These are phyloP conservation scores for Nasturtium officinale DNA, from an alignment of 345 rosid genomes.

Conservation along the genomic window DNA sequence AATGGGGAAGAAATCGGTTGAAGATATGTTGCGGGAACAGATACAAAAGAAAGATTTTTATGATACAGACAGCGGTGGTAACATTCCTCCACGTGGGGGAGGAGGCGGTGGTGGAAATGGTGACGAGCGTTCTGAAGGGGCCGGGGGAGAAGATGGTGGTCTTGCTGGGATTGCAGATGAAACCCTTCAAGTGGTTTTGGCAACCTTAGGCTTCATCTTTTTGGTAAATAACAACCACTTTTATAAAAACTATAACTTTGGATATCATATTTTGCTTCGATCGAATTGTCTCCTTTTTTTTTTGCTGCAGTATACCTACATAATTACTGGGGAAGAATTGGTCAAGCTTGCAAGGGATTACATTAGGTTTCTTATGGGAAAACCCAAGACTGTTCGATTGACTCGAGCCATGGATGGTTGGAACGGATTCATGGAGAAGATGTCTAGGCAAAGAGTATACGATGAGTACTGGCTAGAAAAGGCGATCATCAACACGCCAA, in stretches of 20 bases:
- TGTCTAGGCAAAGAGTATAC: constrained; percentile 44
- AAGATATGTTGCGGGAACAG: constrained; percentile 67
- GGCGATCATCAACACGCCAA: constrained; percentile 67
- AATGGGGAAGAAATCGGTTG: constrained; percentile 58
- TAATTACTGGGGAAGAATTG: constrained; percentile 72
- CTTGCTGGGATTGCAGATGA: constrained; percentile 56
- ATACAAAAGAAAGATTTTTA: constrained; percentile 58
- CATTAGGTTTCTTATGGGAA: constrained; percentile 57
- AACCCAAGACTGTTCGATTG: constrained; percentile 64
- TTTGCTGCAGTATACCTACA: constrained; percentile 74
- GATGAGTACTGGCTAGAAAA: constrained; percentile 68
- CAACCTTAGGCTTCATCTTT: constrained; percentile 62
- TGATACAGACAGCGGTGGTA: constrained; percentile 54
- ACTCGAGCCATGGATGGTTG: constrained; percentile 55
- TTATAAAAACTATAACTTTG: neutral
- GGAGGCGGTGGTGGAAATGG: constrained; percentile 42
- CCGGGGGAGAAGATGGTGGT: constrained; percentile 57
- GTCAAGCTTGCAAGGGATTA: constrained; percentile 67
- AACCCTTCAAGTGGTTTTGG: constrained; percentile 66
- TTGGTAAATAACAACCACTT: constrained; percentile 48
- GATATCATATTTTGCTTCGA: neutral
- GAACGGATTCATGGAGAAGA: constrained; percentile 41
- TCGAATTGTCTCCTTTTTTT: neutral
- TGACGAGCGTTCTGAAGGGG: constrained; percentile 47
- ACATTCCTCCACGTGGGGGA: constrained; percentile 52